Evolutionary conservation across 441 rosid genomes (phyloP).

Genomic region (Populus hybrid): DNA sequence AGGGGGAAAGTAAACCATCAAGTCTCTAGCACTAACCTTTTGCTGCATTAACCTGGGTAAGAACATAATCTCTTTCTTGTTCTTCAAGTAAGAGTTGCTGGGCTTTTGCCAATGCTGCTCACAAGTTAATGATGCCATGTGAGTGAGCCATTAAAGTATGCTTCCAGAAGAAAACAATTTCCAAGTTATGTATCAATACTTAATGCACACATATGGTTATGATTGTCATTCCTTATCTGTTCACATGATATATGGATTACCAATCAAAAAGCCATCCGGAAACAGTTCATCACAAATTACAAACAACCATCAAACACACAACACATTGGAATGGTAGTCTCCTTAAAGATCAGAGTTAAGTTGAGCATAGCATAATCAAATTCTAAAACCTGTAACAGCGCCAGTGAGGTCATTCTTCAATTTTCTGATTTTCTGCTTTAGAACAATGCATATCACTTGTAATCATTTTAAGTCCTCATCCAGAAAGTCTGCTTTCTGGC

Average conservation of each 20-base stretch:
- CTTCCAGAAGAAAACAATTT: neutral
- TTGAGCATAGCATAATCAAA: neutral
- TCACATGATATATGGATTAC: neutral
- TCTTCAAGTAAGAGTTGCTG: conserved; percentile 74
- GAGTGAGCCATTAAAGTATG: conserved; percentile 10
- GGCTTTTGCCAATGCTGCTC: conserved; percentile 89
- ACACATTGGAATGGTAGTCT: neutral
- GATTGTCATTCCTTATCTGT: neutral
- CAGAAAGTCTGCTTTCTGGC: neutral
- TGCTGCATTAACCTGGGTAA: conserved; percentile 79
- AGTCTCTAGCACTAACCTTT: conserved; percentile 49
- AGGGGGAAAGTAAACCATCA: neutral
- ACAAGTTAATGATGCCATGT: conserved; percentile 25
- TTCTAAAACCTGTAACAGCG: neutral
- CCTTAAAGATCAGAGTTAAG: neutral
- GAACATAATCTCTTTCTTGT: conserved; percentile 88
- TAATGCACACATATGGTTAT: neutral
- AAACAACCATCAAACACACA: neutral
- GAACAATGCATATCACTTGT: neutral
- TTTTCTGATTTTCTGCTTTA: neutral
- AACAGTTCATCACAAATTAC: neutral
- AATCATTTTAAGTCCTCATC: neutral
- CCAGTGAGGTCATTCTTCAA: neutral
- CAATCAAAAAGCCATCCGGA: neutral
- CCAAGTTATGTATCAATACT: neutral